A percentile compares a stretch with the other conserved stretches of the same genome.
These are phyloP conservation scores for Monilinia vaccinii-corymbosi DNA, from an alignment of 2,329 filamentous ascomycete species.

Conservation along the genomic window DNA sequence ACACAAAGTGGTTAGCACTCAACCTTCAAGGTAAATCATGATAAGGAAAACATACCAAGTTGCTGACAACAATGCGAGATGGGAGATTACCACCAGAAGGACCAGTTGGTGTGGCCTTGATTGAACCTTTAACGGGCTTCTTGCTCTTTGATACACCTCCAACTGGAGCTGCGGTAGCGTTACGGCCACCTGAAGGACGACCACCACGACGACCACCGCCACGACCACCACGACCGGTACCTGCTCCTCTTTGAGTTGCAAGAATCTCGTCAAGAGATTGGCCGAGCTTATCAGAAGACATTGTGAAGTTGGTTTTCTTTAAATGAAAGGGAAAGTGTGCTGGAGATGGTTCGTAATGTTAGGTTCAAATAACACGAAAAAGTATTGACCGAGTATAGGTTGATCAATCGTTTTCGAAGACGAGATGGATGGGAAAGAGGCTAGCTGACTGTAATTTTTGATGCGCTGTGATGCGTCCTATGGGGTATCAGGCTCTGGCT, in stretches of 20 bases:
- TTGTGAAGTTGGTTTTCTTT: conserved; percentile 37
- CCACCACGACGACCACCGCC: conserved; percentile 40
- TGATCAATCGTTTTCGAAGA: conserved; percentile 17
- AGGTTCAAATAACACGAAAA: conserved; percentile 26
- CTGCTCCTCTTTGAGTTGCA: conserved; percentile 43
- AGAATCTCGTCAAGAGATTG: conserved; percentile 97
- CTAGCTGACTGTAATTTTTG: conserved; percentile 24
- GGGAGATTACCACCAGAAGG: conserved; percentile 55
- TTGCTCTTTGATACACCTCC: conserved; percentile 77
- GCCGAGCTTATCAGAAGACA: conserved; percentile 94
- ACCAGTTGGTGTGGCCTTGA: conserved; percentile 57
- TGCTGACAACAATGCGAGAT: conserved; percentile 77
- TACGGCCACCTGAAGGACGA: conserved; percentile 33
- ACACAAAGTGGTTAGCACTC: conserved; percentile 11
- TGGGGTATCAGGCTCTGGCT: conserved; percentile 18
- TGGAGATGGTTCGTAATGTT: conserved; percentile 23
- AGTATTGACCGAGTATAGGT: conserved; percentile 18
- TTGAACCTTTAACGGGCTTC: conserved; percentile 49
- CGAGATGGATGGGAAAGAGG: conserved; percentile 19
- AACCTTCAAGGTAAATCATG: neutral
- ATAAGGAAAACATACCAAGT: conserved; percentile 62
- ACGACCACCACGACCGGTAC: conserved; percentile 25
- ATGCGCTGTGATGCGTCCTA: conserved; percentile 19
- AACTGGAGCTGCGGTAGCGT: conserved; percentile 51
- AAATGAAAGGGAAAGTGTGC: conserved; percentile 20